A percentile compares a stretch with the other conserved stretches of the same genome.
Evolutionary conservation across 768 basidiomycete genomes (phyloP).

Genomic region (Gyrodon lividus): DNA sequence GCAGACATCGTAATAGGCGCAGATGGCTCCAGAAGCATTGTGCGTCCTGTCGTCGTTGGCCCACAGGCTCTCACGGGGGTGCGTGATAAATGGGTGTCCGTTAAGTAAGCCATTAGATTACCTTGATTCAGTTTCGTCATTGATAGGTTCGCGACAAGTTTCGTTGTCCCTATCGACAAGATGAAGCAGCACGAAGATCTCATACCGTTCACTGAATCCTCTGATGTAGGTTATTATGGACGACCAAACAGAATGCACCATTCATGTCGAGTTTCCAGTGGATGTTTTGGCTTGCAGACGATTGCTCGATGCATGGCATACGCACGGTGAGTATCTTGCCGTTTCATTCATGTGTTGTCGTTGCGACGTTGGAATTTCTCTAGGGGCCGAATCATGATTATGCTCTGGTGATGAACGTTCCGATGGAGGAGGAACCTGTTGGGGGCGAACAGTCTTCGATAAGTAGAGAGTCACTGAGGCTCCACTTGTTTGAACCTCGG

Average conservation of each 20-base stretch:
- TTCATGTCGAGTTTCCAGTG: conserved; percentile 11
- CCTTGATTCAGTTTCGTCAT: not conserved
- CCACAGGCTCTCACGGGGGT: conserved; percentile 3
- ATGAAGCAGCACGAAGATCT: conserved; percentile 21
- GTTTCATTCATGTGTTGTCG: not conserved
- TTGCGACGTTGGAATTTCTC: conserved; percentile 4
- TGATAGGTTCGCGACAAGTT: conserved; percentile 2
- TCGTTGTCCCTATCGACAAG: conserved; percentile 16
- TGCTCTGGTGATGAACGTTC: conserved; percentile 10
- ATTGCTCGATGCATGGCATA: conserved; percentile 15
- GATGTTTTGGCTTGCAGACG: conserved; percentile 23
- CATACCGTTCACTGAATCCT: conserved; percentile 2
- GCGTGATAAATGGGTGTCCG: conserved; percentile 11
- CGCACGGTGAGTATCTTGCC: conserved; percentile 16
- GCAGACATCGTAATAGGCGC: conserved; percentile 61
- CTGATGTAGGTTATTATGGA: conserved; percentile 7
- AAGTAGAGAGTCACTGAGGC: conserved; percentile 11
- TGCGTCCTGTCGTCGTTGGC: conserved; percentile 34
- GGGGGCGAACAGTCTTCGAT: conserved; percentile 9
- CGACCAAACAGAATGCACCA: not conserved
- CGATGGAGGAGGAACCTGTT: not conserved
- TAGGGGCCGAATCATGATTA: conserved; percentile 15
- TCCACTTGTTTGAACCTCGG: conserved; percentile 23
- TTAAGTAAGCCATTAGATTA: conserved; percentile 11
- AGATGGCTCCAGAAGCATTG: conserved; percentile 53